Evolutionary conservation across 192 early-diverging fungal genomes (phyloP).

Genomic region (Coemansia javaensis): DNA sequence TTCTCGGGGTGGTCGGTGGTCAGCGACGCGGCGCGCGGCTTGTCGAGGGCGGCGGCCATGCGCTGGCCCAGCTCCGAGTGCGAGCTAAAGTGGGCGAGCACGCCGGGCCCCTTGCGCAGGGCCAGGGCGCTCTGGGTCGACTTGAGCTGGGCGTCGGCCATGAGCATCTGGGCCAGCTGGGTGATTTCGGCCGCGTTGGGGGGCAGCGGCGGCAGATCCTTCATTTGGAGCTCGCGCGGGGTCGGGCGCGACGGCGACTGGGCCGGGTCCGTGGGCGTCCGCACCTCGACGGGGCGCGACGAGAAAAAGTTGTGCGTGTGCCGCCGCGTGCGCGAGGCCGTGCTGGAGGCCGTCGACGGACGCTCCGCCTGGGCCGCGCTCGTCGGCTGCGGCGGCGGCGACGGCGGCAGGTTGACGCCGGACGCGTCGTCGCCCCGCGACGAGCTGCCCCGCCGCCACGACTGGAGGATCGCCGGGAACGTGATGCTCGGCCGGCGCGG

Average conservation of each 20-base stretch:
- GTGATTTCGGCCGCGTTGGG: conserved; percentile 31
- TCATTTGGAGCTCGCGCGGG: conserved; percentile 43
- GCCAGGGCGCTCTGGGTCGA: conserved; percentile 2
- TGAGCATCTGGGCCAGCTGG: conserved; percentile 5
- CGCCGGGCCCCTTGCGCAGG: conserved; percentile 9
- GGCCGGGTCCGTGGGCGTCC: conserved; percentile 19
- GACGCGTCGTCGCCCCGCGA: conserved; percentile 2
- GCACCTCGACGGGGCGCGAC: conserved; percentile 13
- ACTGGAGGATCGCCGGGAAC: conserved; percentile 6
- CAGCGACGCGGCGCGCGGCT: conserved; percentile 45
- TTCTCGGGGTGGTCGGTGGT: conserved; percentile 12
- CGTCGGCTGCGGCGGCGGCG: conserved; percentile 10
- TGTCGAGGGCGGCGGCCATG: conserved; percentile 22
- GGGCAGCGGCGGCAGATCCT: conserved; percentile 48
- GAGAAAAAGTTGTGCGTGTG: conserved; percentile 49
- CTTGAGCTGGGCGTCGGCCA: conserved; percentile 1
- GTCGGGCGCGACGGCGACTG: conserved; percentile 13
- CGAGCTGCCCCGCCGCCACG: conserved; percentile 8
- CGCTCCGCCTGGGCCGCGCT: not conserved
- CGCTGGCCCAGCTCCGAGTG: conserved; percentile 34
- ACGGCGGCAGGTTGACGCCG: conserved; percentile 22
- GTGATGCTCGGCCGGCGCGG: conserved; percentile 11
- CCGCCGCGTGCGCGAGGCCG: conserved; percentile 18
- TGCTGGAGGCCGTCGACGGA: conserved; percentile 3
- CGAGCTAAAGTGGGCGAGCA: conserved; percentile 39